These are phyloP conservation scores for Tanozyma kutaoensis DNA, from an alignment of 805 yeast species.

Conservation along the genomic window DNA sequence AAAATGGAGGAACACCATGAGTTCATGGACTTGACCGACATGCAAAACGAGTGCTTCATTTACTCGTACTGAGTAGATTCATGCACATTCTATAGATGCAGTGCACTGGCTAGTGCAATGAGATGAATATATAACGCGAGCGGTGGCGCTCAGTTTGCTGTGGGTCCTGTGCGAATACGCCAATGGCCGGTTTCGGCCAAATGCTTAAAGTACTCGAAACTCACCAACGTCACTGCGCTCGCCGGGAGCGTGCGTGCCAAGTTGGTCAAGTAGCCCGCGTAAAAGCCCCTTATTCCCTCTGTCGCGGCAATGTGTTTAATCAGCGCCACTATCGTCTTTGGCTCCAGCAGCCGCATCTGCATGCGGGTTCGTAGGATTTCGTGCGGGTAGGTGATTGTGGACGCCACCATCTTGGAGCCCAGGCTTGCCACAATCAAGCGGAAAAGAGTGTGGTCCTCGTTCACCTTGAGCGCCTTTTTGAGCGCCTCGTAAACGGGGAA, in stretches of 20 bases:
- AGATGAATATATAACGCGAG: too few species aligned
- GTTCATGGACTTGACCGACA: slow-evolving; percentile 46
- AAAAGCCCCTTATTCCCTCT: slow-evolving; percentile 77
- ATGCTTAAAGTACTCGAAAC: slow-evolving; percentile 69
- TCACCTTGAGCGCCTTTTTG: slow-evolving; percentile 25
- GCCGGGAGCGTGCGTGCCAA: slow-evolving; percentile 89
- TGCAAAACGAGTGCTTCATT: slow-evolving; percentile 43
- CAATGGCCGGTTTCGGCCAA: too few species aligned
- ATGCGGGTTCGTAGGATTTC: slow-evolving; percentile 86
- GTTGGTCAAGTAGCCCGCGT: slow-evolving; percentile 81
- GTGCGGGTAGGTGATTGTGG: slow-evolving; percentile 86
- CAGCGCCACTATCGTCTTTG: slow-evolving; percentile 14
- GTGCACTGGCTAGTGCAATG: too few species aligned
- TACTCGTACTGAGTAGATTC: slow-evolving; percentile 36
- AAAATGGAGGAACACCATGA: slow-evolving; percentile 22
- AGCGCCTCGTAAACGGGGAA: slow-evolving; percentile 86
- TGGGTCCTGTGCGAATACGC: too few species aligned
- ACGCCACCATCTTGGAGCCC: slow-evolving; percentile 77
- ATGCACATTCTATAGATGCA: too few species aligned
- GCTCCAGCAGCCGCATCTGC: slow-evolving; percentile 43
- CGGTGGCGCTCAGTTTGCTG: too few species aligned
- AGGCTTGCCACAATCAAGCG: slow-evolving; percentile 49
- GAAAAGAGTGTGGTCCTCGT: slow-evolving; percentile 9
- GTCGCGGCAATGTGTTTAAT: slow-evolving; percentile 31
- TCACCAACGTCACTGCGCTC: slow-evolving; percentile 85